Percentiles rank a stretch among this genome's conserved stretches.
Conservation (phyloP, 345 rosid species). For the Cardiospermum halicacabum region DNA sequence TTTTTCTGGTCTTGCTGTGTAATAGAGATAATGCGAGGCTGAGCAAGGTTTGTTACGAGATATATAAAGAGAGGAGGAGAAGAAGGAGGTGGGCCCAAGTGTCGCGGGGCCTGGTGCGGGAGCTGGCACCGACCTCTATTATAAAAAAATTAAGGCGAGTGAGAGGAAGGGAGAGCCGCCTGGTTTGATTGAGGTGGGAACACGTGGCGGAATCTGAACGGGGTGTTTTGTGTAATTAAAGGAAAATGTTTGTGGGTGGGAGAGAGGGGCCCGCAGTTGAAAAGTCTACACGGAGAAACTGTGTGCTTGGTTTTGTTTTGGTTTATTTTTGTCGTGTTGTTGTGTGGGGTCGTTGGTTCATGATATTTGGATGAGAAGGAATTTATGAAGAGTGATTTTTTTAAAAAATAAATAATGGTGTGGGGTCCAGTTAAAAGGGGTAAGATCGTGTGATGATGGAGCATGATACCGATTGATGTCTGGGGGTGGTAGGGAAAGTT, state of each 20-base stretch:
- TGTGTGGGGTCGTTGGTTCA: neutral
- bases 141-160: neutral
- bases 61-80: neutral
- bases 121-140: slow-evolving; percentile 6
- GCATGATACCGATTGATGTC: too few species aligned
- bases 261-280: neutral
- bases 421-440: slow-evolving; percentile 2
- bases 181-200: slow-evolving; percentile 1
- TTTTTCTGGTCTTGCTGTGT: neutral
- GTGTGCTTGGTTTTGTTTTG: neutral
- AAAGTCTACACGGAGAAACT: slow-evolving; percentile 8
- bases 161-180: neutral
- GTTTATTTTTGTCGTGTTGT: neutral
- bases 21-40: fast-evolving
- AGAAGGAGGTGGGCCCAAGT: neutral
- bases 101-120: neutral
- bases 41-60: fast-evolving
- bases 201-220: neutral
- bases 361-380: neutral
- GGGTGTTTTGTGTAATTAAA: neutral
- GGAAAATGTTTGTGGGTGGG: neutral
- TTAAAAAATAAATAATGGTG: neutral
- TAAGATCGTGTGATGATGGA: neutral
- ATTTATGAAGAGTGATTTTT: neutral
- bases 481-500: neutral